These are phyloP conservation scores for Dillenia suffruticosa DNA, from an alignment of 164 flowering plant species.

Conservation along the genomic window DNA sequence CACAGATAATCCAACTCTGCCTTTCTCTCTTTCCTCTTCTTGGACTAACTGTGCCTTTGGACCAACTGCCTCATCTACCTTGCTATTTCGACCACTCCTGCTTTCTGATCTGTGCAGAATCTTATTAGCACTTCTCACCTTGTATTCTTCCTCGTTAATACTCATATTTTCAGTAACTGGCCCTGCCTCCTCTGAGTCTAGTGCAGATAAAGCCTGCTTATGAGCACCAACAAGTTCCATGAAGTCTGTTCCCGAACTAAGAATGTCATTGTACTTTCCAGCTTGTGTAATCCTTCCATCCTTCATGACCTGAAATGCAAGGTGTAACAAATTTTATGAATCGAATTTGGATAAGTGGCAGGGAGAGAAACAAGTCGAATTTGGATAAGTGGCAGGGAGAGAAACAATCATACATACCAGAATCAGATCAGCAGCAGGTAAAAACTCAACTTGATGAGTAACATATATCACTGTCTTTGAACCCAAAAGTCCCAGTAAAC, in stretches of 20 bases:
- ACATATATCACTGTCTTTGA: slow-evolving; percentile 67
- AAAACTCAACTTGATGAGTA: slow-evolving; percentile 76
- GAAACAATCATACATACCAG: slow-evolving; percentile 31
- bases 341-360: not conserved
- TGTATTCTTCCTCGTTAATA: slow-evolving; percentile 12
- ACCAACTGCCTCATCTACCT: slow-evolving; percentile 32
- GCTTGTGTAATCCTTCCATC: slow-evolving; percentile 81
- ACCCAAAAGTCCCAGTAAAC: slow-evolving; percentile 47
- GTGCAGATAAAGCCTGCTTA: slow-evolving; percentile 56
- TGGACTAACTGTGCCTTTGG: slow-evolving; percentile 69
- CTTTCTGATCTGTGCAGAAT: slow-evolving; percentile 19
- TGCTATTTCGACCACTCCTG: slow-evolving; percentile 16
- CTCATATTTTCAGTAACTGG: slow-evolving; percentile 7
- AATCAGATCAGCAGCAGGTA: slow-evolving; percentile 65
- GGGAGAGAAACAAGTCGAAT: not conserved
- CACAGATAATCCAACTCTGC: slow-evolving; percentile 66
- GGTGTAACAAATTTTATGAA: not conserved
- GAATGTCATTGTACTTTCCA: slow-evolving; percentile 76
- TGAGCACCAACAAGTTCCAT: slow-evolving; percentile 93
- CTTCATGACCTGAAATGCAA: slow-evolving; percentile 55
- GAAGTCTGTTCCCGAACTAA: slow-evolving; percentile 68
- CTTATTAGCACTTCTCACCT: not conserved
- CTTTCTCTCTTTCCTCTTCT: slow-evolving; percentile 97
- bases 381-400: not conserved
- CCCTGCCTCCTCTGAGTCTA: slow-evolving; percentile 31